Evolutionary conservation across 2,329 filamentous ascomycete genomes (phyloP), one percentile per base, ranked within the genome.

Genomic region (Atkinsonella texensis): DNA sequence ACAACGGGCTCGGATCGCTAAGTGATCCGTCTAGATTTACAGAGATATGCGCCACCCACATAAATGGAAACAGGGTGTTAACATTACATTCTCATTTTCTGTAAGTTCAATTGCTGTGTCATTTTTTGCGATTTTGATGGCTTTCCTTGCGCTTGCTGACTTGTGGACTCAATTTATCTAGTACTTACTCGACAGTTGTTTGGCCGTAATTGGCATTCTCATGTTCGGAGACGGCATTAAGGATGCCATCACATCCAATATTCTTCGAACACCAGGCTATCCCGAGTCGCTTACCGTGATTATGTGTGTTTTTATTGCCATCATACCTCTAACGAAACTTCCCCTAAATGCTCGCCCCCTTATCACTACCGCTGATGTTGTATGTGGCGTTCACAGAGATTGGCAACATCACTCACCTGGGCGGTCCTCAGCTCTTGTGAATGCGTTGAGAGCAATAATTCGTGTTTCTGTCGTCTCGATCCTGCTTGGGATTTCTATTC

Each of bases 271-370:
- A 1, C 68, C 76, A 6, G 84, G 84, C 50, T 96, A 95, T 63
- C 88, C 91, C 1, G 71, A 78, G 12, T 75, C 73, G 1, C 68
- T 95, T 41, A 88, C 83, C n/a, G 70, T 91, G 46, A 73, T 91
- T 58, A 85, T 96, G 66, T 89, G 89, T 57, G 73, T 87, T 55
- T 91, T 90, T 66, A 87, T 97, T 59, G 85, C 85, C 62, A 89
- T 96, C 63, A 95, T 97, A 56, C 93, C 91, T 0, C 73, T 98
- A 49, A 96, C 91, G 38, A 98, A 98, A 69, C 83, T 96, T n/a
- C 89, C 90, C 0, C 74, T 96, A 38, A 94, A 90, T 64, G 85
- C 87, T 9, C 84, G 90, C 2, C 93, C 91, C 11, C 90, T 97
- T 58, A 80, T 95, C 57, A 84, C 84, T 33, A 96, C 89, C 0